phyloP scores from a whole-genome alignment of 768 basidiomycete species.

The Termitomyces eurrhizus region DNA sequence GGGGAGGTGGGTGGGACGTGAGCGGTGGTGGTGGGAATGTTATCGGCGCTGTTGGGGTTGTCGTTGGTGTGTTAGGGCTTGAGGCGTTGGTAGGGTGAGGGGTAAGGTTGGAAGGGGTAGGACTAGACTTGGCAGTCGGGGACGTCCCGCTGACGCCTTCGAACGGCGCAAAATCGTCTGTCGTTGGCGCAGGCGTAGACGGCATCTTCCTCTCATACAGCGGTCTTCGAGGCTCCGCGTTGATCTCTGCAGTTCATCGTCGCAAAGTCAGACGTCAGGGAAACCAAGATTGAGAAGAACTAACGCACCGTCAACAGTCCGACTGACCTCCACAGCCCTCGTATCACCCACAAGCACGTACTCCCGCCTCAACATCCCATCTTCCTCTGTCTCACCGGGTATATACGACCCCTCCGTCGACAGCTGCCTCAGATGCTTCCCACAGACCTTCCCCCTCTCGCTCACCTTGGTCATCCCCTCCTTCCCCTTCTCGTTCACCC shows the following conservation, averaged over 20 bases:
- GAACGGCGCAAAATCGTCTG: slow-evolving; percentile 37
- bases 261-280: background rate
- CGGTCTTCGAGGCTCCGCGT: slow-evolving; percentile 51
- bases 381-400: slow-evolving; percentile 82
- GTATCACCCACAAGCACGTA: slow-evolving; percentile 94
- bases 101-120: background rate
- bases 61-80: background rate
- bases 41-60: slow-evolving; percentile 26
- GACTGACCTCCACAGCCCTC: slow-evolving; percentile 87
- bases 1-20: slow-evolving; percentile 41
- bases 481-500: background rate
- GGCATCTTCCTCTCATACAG: slow-evolving; percentile 51
- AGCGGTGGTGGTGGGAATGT: slow-evolving; percentile 47
- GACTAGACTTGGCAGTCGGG: background rate
- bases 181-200: slow-evolving; percentile 49
- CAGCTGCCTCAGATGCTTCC: slow-evolving; percentile 28
- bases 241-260: slow-evolving; percentile 50
- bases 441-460: background rate
- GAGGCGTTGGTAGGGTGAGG: background rate
- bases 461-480: background rate
- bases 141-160: slow-evolving; percentile 15
- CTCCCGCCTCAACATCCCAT: slow-evolving; percentile 74
- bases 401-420: slow-evolving; percentile 64
- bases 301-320: slow-evolving; percentile 80
- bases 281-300: background rate